phyloP scores from a whole-genome alignment of 208 protist species.

The Leishmania lainsoni region DNA sequence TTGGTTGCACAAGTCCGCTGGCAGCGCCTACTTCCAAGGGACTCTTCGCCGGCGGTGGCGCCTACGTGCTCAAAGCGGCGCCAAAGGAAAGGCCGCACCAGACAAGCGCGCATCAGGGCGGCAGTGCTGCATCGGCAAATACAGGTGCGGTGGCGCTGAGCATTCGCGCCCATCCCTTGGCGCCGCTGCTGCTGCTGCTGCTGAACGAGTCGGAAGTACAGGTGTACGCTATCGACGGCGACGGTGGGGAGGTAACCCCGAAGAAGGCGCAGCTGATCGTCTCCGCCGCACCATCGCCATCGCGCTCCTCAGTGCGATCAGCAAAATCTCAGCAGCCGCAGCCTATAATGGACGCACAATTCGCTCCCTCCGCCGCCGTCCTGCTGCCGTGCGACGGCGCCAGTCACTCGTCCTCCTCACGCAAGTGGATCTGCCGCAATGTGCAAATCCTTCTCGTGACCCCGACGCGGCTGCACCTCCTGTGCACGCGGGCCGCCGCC shows the following conservation, averaged over 20 bases:
- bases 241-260: background rate
- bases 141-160: slow-evolving; percentile 4
- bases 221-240: slow-evolving; percentile 31
- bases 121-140: background rate
- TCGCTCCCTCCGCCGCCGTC: slow-evolving; percentile 29
- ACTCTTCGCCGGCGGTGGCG: slow-evolving; percentile 21
- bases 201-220: slow-evolving; percentile 29
- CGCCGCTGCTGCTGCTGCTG: slow-evolving; percentile 34
- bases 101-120: background rate
- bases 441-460: slow-evolving; percentile 36
- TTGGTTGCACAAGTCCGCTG: slow-evolving; percentile 35
- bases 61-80: slow-evolving; percentile 27
- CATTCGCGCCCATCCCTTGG: slow-evolving; percentile 43
- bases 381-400: slow-evolving; percentile 11
- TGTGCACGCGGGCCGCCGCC: slow-evolving; percentile 21
- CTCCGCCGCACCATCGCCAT: background rate
- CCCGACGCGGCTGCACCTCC: slow-evolving; percentile 14
- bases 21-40: slow-evolving; percentile 17
- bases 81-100: slow-evolving; percentile 4
- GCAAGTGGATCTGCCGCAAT: slow-evolving; percentile 15
- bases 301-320: no score
- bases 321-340: background rate
- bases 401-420: background rate
- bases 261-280: slow-evolving; percentile 22
- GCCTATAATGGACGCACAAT: slow-evolving; percentile 32